phyloP scores from a whole-genome alignment of 2,329 filamentous ascomycete species.

The Fulvia fulva region DNA sequence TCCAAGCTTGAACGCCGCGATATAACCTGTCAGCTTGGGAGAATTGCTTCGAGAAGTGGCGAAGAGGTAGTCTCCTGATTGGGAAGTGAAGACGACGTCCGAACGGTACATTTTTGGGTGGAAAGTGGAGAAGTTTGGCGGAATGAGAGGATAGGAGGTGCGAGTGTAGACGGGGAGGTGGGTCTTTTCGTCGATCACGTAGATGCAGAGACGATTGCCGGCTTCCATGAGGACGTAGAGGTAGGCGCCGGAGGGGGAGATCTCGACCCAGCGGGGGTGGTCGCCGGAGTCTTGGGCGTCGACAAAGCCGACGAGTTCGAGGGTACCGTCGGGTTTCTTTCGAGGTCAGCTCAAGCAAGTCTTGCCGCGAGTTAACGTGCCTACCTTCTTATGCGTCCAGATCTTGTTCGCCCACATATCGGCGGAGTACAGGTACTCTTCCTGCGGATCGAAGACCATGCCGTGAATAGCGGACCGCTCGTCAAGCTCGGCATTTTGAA shows the following conservation, averaged over 20 bases:
- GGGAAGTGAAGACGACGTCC: constrained; percentile 73
- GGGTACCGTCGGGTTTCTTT: constrained; percentile 51
- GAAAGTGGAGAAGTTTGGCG: constrained; percentile 58
- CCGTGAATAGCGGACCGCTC: constrained; percentile 70
- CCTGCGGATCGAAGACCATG: constrained; percentile 73
- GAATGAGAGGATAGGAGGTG: constrained; percentile 72
- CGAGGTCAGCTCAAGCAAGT: background rate
- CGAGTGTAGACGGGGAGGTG: constrained; percentile 76
- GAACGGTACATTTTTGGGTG: constrained; percentile 70
- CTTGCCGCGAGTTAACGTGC: background rate
- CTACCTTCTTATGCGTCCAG: constrained; percentile 72
- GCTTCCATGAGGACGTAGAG: constrained; percentile 86
- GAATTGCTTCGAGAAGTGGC: constrained; percentile 78
- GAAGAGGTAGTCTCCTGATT: constrained; percentile 71
- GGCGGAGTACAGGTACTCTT: constrained; percentile 73
- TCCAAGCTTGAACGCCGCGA: constrained; percentile 71
- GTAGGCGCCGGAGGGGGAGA: constrained; percentile 72
- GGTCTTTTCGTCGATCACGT: constrained; percentile 69
- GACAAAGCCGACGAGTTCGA: constrained; percentile 68
- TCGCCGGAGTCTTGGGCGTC: constrained; percentile 67
- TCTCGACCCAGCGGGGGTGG: constrained; percentile 84
- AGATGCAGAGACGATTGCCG: constrained; percentile 79
- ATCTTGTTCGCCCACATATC: constrained; percentile 75
- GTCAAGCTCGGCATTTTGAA: constrained; percentile 71
- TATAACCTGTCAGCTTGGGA: constrained; percentile 73